phyloP scores from a whole-genome alignment of 805 yeast species.

The Torulaspora delbrueckii region DNA sequence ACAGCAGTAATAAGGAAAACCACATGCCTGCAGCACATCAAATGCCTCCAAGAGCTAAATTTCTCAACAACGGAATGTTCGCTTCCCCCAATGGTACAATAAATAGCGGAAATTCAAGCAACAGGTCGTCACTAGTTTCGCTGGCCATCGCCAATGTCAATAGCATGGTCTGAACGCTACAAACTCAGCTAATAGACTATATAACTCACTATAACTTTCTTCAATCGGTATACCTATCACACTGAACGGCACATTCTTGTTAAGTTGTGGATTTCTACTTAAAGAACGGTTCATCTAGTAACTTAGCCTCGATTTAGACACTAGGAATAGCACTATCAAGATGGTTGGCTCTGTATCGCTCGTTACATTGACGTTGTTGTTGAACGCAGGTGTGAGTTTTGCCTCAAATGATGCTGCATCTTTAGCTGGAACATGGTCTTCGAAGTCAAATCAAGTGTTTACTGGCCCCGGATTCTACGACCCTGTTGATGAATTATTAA shows the following conservation, averaged over 20 bases:
- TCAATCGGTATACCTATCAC: slow-evolving; percentile 3
- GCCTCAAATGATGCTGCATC: slow-evolving; percentile 9
- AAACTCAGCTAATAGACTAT: background rate
- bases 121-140: slow-evolving; percentile 27
- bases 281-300: background rate
- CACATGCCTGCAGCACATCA: slow-evolving; percentile 19
- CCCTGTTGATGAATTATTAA: slow-evolving; percentile 89
- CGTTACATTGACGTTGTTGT: slow-evolving; percentile 1
- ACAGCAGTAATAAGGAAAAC: slow-evolving; percentile 27
- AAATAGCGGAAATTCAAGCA: slow-evolving; percentile 25
- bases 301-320: slow-evolving; percentile 1
- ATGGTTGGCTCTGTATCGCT: slow-evolving; percentile 7
- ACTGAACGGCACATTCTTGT: slow-evolving; percentile 3
- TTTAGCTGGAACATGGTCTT: slow-evolving; percentile 88
- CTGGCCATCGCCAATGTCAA: slow-evolving; percentile 20
- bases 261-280: slow-evolving; percentile 2
- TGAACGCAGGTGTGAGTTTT: slow-evolving; percentile 1
- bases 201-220: background rate
- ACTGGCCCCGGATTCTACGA: slow-evolving; percentile 97
- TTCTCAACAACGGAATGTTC: slow-evolving; percentile 26
- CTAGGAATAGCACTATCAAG: background rate
- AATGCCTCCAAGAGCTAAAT: slow-evolving; percentile 31
- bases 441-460: slow-evolving; percentile 88
- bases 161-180: slow-evolving; percentile 5
- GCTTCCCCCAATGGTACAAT: slow-evolving; percentile 26